Evolutionary conservation across 345 rosid species (phyloP).

Genomic region (Bruguiera sexangula): DNA sequence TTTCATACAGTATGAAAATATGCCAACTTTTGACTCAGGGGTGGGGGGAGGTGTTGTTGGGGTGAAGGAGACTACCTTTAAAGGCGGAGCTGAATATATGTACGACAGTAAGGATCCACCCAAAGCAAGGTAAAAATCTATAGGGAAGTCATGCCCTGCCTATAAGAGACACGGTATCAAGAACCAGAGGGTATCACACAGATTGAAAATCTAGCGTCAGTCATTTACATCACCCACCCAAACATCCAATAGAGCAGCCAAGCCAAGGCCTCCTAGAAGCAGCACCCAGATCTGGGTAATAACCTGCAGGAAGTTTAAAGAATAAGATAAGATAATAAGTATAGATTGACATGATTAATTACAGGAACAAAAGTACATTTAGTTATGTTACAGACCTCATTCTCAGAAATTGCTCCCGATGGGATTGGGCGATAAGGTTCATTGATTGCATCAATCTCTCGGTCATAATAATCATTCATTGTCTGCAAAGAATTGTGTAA

Average conservation of each 20-base stretch:
- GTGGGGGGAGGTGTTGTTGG: background rate
- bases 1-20: slow-evolving; percentile 8
- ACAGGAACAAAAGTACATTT: background rate
- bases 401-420: slow-evolving; percentile 88
- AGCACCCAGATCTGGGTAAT: slow-evolving; percentile 84
- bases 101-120: slow-evolving; percentile 97
- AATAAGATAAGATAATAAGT: slow-evolving; percentile 1
- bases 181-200: slow-evolving; percentile 1
- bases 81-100: slow-evolving; percentile 97
- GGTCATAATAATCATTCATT: slow-evolving; percentile 89
- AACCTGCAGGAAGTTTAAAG: slow-evolving; percentile 51
- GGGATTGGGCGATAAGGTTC: slow-evolving; percentile 99
- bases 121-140: slow-evolving; percentile 76
- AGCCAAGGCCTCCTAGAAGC: slow-evolving; percentile 80
- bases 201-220: slow-evolving; percentile 9
- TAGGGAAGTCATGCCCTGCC: slow-evolving; percentile 89
- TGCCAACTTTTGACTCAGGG: slow-evolving; percentile 8
- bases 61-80: slow-evolving; percentile 54
- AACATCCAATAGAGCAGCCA: slow-evolving; percentile 75
- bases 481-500: slow-evolving; percentile 49
- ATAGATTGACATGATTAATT: background rate
- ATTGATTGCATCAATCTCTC: slow-evolving; percentile 94
- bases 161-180: slow-evolving; percentile 36
- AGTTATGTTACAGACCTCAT: slow-evolving; percentile 51
- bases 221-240: slow-evolving; percentile 61